Percentiles rank a stretch among this genome's conserved stretches.
phyloP scores from a whole-genome alignment of 108 stramenopile genomes.

The Cyclotella sp. region DNA sequence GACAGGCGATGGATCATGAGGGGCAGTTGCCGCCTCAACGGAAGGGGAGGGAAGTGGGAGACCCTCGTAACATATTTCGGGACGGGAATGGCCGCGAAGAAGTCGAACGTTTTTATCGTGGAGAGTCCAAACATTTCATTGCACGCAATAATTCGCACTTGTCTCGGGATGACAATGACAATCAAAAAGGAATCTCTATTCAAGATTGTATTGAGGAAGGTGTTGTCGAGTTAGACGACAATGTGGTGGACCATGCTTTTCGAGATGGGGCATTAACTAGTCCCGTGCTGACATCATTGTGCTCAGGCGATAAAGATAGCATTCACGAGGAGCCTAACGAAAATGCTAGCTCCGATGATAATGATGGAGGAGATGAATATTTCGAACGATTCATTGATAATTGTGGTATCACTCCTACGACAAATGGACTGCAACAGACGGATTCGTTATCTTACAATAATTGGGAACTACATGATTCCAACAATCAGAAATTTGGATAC shows the following conservation, averaged over 20 bases:
- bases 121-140: no score
- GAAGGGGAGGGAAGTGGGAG: background rate
- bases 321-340: background rate
- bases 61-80: no score
- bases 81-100: no score
- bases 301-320: background rate
- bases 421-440: background rate
- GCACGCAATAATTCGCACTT: no score
- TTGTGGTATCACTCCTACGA: background rate
- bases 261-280: background rate
- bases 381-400: background rate
- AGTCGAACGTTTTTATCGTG: no score
- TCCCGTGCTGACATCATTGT: background rate
- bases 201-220: no score
- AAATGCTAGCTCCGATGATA: constrained; percentile 1
- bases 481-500: background rate
- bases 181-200: no score
- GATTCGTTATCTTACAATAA: background rate
- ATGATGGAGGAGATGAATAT: background rate
- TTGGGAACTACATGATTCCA: background rate
- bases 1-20: background rate
- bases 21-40: background rate
- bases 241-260: background rate
- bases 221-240: no score
- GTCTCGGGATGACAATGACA: no score